Evolutionary conservation across 352 stramenopile species (phyloP), one percentile per base, ranked within the genome.

Genomic region (Globisporangium cystogenes): DNA sequence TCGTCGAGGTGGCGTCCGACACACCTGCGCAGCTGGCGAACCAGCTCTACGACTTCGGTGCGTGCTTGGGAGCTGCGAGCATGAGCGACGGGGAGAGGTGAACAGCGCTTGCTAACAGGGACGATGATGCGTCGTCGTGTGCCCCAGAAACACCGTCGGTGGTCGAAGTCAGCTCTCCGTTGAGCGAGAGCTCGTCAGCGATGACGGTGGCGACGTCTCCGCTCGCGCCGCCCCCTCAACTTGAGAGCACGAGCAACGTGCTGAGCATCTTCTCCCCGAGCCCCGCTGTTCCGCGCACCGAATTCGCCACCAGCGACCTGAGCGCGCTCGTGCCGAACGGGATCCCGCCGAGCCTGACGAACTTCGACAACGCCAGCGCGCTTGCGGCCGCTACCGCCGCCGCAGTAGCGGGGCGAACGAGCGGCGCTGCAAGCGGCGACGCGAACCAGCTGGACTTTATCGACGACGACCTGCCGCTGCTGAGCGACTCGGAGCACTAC

Each of bases 211-310:
- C 67, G 29, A 64, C 51, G 18, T 49, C 55, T 18, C 33, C 33
- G 33, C 33, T 39, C 18, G 21, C 57, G 0, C 43, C 67, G 48
- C 2, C 53, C 59, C 27, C 26, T 6, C 12, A 21, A 7, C 49
- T 55, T 14, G 29, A 33, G n/a, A 51, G 11, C 29, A 41, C 68
- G 6, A 89, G 71, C 59, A 89, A 86, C 40, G 59, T 87, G 15
- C 60, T 93, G 37, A 93, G 83, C 55, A 71, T 93, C n/a, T 92
- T 93, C 55, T 88, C 81, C 1, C 70, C 68, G 1, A 57, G 52
- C 3, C 10, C 51, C 21, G 18, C 48, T 4, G 45, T 40, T 39
- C 57, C 43, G 4, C 57, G 57, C 29, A 53, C 57, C 16, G 40
- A 64, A 18, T 59, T 59, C 20, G 65, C 52, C 40, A 65, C 50